Evolutionary conservation across 768 basidiomycete species (phyloP).

Genomic region (Cyclocybe cylindracea): DNA sequence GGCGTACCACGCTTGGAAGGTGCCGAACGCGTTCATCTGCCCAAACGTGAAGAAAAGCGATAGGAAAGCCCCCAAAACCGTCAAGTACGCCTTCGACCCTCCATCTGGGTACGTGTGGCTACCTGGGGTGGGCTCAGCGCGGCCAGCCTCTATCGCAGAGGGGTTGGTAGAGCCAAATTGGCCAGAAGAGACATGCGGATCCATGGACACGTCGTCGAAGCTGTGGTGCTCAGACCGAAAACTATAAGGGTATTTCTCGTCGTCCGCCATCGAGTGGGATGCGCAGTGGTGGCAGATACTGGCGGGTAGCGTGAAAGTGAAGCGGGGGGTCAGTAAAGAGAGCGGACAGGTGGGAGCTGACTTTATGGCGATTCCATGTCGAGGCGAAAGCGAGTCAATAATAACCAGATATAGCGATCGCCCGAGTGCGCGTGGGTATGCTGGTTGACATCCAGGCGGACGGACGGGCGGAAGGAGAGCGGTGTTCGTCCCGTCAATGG

Average conservation of each 20-base stretch:
- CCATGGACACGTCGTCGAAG: conserved; percentile 12
- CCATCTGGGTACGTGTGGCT: conserved; percentile 26
- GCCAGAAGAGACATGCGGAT: background rate
- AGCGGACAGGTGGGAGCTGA: background rate
- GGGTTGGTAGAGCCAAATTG: background rate
- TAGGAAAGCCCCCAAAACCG: conserved; percentile 65
- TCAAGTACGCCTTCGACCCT: conserved; percentile 40
- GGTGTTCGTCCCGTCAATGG: conserved; percentile 10
- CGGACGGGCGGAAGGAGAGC: background rate
- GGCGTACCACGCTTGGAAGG: conserved; percentile 69
- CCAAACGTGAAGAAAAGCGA: conserved; percentile 73
- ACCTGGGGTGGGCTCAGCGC: background rate
- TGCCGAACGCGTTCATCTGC: conserved; percentile 71
- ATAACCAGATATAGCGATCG: conserved; percentile 7
- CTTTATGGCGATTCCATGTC: conserved; percentile 10
- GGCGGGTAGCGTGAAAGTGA: too few relatives aligned
- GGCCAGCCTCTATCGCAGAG: background rate
- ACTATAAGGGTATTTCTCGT: conserved; percentile 14
- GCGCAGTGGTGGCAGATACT: background rate
- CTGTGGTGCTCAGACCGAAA: conserved; percentile 14
- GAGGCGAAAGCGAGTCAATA: conserved; percentile 4
- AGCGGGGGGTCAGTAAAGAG: background rate
- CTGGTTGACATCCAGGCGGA: conserved; percentile 1
- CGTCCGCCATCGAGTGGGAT: conserved; percentile 7
- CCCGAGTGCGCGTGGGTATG: conserved; percentile 3